A percentile compares a stretch with the other conserved stretches of the same genome.
phyloP scores from a whole-genome alignment of 2,329 filamentous ascomycete species.

The Aureobasidium vineae region DNA sequence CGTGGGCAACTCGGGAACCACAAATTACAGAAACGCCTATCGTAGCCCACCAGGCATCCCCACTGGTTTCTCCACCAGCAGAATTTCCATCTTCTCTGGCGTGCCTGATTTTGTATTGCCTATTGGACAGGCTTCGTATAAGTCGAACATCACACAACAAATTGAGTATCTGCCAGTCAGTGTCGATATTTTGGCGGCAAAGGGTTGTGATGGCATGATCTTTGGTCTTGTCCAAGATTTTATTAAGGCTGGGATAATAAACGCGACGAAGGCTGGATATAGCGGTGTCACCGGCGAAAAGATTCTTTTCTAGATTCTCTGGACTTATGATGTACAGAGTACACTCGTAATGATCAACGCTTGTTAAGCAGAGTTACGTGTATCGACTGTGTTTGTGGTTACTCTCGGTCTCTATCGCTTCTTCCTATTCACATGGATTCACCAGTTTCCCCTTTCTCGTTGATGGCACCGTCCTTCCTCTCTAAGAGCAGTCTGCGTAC shows the following conservation, averaged over 20 bases:
- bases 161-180: constrained; percentile 57
- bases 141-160: constrained; percentile 50
- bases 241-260: constrained; percentile 50
- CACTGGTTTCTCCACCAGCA: constrained; percentile 49
- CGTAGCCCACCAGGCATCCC: constrained; percentile 46
- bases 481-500: too few species aligned
- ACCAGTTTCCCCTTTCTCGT: neutral
- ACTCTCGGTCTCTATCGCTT: neutral
- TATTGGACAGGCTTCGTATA: constrained; percentile 46
- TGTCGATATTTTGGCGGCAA: constrained; percentile 57
- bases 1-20: constrained; percentile 43
- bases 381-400: neutral
- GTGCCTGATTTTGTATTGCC: constrained; percentile 50
- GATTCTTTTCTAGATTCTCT: constrained; percentile 37
- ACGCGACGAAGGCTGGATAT: constrained; percentile 46
- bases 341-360: neutral
- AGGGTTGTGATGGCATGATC: constrained; percentile 61
- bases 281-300: constrained; percentile 44
- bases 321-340: neutral
- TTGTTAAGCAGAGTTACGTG: neutral
- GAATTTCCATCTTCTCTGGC: constrained; percentile 51
- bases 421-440: neutral
- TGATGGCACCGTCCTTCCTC: too few species aligned
- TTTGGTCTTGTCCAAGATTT: constrained; percentile 55
- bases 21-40: constrained; percentile 50